phyloP scores from a whole-genome alignment of 129 eudicot species.

The Tanacetum coccineum region DNA sequence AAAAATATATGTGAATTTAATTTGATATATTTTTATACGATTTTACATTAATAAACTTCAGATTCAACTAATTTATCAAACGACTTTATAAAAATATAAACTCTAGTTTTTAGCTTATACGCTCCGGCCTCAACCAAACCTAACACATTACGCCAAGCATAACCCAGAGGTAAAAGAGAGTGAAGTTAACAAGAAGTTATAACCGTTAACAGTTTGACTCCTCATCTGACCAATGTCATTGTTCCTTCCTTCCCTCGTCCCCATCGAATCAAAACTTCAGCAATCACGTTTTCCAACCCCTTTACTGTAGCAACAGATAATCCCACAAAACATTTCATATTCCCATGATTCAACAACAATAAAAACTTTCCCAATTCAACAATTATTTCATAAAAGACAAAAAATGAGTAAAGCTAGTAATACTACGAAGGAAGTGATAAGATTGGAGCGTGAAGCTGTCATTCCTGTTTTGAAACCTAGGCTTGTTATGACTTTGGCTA shows the following conservation, averaged over 20 bases:
- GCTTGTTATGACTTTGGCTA: slow-evolving; percentile 70
- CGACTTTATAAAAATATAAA: too few relatives aligned
- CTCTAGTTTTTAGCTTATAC: too few relatives aligned
- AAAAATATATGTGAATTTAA: too few relatives aligned
- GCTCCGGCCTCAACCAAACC: too few relatives aligned
- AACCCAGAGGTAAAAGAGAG: too few relatives aligned
- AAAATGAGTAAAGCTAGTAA: slow-evolving; percentile 26
- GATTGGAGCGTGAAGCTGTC: slow-evolving; percentile 86
- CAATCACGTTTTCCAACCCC: slow-evolving; percentile 10
- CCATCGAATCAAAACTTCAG: slow-evolving; percentile 9
- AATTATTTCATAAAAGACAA: background rate
- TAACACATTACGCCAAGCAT: too few relatives aligned
- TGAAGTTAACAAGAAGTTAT: too few relatives aligned
- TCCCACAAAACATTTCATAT: background rate
- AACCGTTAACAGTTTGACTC: slow-evolving; percentile 14
- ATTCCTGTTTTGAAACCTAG: slow-evolving; percentile 88
- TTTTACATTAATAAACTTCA: too few relatives aligned
- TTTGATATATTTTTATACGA: too few relatives aligned
- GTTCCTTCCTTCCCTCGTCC: too few relatives aligned
- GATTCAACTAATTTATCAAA: too few relatives aligned
- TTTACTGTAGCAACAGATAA: background rate
- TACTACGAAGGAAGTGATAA: slow-evolving; percentile 64
- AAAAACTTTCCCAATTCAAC: background rate
- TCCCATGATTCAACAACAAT: background rate
- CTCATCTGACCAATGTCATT: slow-evolving; percentile 1